phyloP scores from a whole-genome alignment of 257 asterid species.

The Apocynum venetum region DNA sequence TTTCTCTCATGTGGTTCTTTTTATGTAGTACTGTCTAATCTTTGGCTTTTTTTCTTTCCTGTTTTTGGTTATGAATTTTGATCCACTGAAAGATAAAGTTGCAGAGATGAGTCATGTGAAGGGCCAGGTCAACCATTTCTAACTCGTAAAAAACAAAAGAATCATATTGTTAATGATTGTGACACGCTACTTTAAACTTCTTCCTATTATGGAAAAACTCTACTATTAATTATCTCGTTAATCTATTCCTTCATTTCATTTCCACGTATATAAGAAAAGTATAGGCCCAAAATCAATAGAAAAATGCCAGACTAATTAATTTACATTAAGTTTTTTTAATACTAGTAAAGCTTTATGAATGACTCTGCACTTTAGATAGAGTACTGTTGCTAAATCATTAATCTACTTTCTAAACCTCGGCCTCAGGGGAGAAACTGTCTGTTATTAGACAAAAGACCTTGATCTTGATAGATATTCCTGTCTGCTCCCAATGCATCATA shows the following conservation, averaged over 20 bases:
- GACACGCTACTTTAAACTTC: background rate
- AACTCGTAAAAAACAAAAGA: background rate
- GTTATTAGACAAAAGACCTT: too few relatives aligned
- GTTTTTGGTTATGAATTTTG: background rate
- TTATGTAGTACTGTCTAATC: background rate
- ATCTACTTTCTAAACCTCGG: too few relatives aligned
- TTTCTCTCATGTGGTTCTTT: background rate
- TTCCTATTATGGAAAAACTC: background rate
- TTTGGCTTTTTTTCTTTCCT: background rate
- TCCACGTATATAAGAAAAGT: background rate
- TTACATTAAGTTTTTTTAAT: background rate
- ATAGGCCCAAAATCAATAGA: background rate
- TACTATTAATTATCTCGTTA: background rate
- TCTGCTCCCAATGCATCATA: too few relatives aligned
- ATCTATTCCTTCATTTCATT: background rate
- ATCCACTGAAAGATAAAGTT: slow-evolving; percentile 9
- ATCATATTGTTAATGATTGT: background rate
- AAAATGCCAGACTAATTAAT: background rate
- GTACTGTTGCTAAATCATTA: background rate
- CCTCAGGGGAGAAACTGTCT: too few relatives aligned
- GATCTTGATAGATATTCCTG: too few relatives aligned
- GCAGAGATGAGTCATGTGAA: slow-evolving; percentile 2
- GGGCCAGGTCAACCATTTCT: slow-evolving; percentile 8
- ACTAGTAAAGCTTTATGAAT: too few relatives aligned
- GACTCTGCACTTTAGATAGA: background rate